phyloP scores from a whole-genome alignment of 176 grass and related monocot species.

The Thalia dealbata region DNA sequence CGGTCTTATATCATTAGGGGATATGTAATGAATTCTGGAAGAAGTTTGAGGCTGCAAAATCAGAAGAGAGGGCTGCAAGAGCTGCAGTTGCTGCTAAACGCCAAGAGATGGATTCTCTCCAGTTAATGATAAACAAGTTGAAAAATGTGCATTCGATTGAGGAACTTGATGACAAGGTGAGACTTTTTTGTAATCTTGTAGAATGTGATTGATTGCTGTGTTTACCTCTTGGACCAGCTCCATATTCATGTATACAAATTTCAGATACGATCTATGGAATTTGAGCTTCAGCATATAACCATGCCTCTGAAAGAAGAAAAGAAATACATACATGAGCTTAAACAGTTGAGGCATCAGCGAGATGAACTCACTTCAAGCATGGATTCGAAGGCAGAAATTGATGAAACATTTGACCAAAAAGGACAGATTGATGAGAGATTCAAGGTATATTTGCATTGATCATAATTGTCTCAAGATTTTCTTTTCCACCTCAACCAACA shows the following conservation, averaged over 20 bases:
- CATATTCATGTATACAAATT: conserved; percentile 1
- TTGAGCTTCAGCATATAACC: conserved; percentile 61
- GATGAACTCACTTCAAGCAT: conserved; percentile 55
- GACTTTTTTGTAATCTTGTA: not conserved
- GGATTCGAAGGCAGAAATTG: conserved; percentile 60
- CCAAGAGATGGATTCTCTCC: conserved; percentile 43
- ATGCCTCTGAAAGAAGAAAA: conserved; percentile 83
- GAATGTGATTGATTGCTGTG: not conserved
- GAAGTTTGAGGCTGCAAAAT: conserved; percentile 37
- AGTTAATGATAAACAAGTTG: conserved; percentile 61
- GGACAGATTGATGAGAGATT: conserved; percentile 68
- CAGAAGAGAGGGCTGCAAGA: conserved; percentile 59
- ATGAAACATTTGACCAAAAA: conserved; percentile 65
- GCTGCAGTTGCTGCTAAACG: conserved; percentile 50
- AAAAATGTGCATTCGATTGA: conserved; percentile 80
- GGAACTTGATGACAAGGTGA: conserved; percentile 83
- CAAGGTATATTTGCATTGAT: conserved; percentile 32
- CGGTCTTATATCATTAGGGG: conserved; percentile 33
- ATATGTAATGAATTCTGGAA: conserved; percentile 35
- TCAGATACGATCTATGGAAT: conserved; percentile 71
- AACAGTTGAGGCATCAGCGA: conserved; percentile 63
- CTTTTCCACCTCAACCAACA: conserved; percentile 18
- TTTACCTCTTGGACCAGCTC: conserved; percentile 12
- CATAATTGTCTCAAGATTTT: conserved; percentile 5
- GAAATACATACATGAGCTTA: conserved; percentile 67